Base-by-base conservation (phyloP, 352 stramenopile species). In the Globisporangium okanoganense region DNA sequence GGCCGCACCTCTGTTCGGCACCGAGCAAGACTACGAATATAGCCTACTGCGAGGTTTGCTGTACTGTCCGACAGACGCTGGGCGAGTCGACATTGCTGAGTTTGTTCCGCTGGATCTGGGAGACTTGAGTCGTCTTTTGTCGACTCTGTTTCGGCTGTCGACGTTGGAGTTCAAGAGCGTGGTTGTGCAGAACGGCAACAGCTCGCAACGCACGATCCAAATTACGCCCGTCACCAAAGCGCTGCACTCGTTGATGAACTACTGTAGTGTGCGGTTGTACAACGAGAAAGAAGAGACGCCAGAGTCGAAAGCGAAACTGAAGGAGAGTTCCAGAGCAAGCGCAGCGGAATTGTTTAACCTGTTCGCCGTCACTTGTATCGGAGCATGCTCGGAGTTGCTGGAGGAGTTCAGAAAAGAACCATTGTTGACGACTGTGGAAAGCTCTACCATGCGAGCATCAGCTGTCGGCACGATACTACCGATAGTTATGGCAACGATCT, bases 231-330 rank as follows among this genome's bases (percentile, higher is more conserved):
- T 84, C 7, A 75, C 62, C 13, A 79, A 84, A 57, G 59, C 71
- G 18, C 41, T 84, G 9, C 75, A 82, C 41, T 75, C 57, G 10
- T 43, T 82, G 33, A 67, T 82, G 69, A 84, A 84, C 38, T 76
- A 78, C 64, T 81, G 65, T 43, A 73, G 69, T 50, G 62, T 75
- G 5, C 65, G 71, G 31, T 58, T 84, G 33, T 75, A 81, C 57
- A 71, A 61, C 20, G 67, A 78, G 5, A 53, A 60, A 13, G 67
- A 67, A 33, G 52, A 55, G 22, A 45, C 68, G 29, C n/a, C 70
- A 8, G 53, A 67, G 38, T 43, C 10, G 36, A 57, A 67, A 35
- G 16, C 36, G n/a, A 67, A 53, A 25, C 16, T 36, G 35, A 62
- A 61, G 24, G 61, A 62, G 13, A 41, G 47, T 14, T 27, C 35